phyloP scores from a whole-genome alignment of 768 basidiomycete genomes.

The Hydnomerulius pinastri region DNA sequence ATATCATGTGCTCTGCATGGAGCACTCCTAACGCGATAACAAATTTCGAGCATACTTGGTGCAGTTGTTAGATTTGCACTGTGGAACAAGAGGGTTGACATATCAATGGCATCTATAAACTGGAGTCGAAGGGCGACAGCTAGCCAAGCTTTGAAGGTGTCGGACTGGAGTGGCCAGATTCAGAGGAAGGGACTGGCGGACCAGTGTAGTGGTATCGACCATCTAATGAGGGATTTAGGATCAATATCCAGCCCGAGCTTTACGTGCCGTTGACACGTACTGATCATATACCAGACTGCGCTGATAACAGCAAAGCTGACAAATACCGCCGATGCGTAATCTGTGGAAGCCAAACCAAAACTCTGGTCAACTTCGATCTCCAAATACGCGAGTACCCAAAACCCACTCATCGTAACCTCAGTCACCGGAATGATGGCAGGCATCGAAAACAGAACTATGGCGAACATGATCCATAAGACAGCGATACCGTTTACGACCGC shows the following conservation, averaged over 20 bases:
- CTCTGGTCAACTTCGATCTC: no score
- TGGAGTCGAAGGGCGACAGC: neutral
- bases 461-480: slow-evolving; percentile 60
- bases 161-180: slow-evolving; percentile 5
- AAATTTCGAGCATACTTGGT: neutral
- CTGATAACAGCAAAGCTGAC: slow-evolving; percentile 62
- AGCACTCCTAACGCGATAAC: neutral
- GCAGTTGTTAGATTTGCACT: no score
- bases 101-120: neutral
- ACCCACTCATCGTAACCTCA: slow-evolving; percentile 48
- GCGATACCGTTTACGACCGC: slow-evolving; percentile 49
- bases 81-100: neutral
- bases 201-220: slow-evolving; percentile 46
- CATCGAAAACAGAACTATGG: slow-evolving; percentile 70
- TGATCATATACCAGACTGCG: slow-evolving; percentile 59
- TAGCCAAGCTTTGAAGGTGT: slow-evolving; percentile 10
- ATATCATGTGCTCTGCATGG: neutral
- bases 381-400: no score
- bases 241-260: neutral
- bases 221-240: slow-evolving; percentile 27
- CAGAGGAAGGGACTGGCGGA: slow-evolving; percentile 37
- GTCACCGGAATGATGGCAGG: slow-evolving; percentile 62
- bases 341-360: no score
- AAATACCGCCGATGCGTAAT: slow-evolving; percentile 69
- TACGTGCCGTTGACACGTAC: slow-evolving; percentile 35